phyloP scores from a whole-genome alignment of 23 red algal species.

The Cyanidium caldarium region DNA sequence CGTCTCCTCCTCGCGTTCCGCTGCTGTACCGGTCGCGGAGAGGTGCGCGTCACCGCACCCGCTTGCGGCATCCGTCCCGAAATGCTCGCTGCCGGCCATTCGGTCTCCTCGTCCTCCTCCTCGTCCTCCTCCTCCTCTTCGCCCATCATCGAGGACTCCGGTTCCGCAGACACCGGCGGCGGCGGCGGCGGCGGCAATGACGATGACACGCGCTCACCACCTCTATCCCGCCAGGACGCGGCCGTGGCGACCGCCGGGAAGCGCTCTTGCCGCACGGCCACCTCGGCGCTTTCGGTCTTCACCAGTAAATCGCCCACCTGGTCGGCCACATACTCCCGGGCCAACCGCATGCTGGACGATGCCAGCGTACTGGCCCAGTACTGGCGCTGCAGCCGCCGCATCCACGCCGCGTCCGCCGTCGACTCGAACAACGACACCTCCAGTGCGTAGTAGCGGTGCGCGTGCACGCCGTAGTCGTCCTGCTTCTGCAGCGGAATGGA shows the following conservation, averaged over 20 bases:
- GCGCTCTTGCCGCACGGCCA: not conserved
- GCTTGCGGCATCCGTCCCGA: no score
- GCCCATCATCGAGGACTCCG: not conserved
- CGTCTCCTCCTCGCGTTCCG: no score
- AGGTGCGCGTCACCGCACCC: no score
- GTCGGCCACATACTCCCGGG: conserved; percentile 50
- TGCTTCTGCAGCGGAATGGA: conserved; percentile 77
- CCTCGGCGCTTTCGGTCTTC: conserved; percentile 25
- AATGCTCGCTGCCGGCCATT: not conserved
- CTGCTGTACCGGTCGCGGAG: no score
- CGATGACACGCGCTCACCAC: conserved; percentile 16
- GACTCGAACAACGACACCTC: conserved; percentile 70
- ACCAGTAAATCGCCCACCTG: conserved; percentile 49
- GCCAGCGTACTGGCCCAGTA: conserved; percentile 82
- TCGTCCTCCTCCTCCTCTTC: not conserved
- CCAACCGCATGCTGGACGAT: conserved; percentile 35
- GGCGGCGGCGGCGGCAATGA: conserved; percentile 17
- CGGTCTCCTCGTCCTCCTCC: not conserved
- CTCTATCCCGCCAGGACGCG: conserved; percentile 9
- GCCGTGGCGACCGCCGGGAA: not conserved
- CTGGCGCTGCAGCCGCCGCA: conserved; percentile 58
- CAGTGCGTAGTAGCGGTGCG: conserved; percentile 70
- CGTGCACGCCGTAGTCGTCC: conserved; percentile 80
- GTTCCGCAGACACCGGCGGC: conserved; percentile 11
- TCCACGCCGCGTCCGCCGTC: conserved; percentile 43